These are phyloP conservation scores for Globisporangium paddicum DNA, from an alignment of 352 stramenopile genomes.

Conservation along the genomic window DNA sequence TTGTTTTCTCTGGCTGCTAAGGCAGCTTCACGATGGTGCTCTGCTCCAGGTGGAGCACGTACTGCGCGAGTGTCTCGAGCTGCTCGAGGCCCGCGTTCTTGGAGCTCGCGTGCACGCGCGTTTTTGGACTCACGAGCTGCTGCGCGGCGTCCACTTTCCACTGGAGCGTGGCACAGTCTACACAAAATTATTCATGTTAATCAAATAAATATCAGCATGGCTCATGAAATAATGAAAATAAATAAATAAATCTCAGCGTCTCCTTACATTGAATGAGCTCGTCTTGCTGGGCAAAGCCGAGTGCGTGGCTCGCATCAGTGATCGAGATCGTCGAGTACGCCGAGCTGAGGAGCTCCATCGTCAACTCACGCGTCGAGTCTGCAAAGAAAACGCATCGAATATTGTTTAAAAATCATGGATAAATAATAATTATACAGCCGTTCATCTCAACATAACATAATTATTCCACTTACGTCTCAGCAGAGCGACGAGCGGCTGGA, in stretches of 20 bases:
- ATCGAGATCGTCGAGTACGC: conserved; percentile 62
- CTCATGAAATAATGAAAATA: too few relatives aligned
- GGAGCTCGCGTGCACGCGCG: conserved; percentile 19
- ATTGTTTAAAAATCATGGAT: too few relatives aligned
- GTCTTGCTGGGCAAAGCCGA: conserved; percentile 47
- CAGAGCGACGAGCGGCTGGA: conserved; percentile 35
- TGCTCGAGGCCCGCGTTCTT: conserved; percentile 37
- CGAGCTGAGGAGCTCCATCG: conserved; percentile 47
- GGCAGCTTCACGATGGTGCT: conserved; percentile 57
- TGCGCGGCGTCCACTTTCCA: conserved; percentile 38
- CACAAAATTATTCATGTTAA: neutral
- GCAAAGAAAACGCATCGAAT: too few relatives aligned
- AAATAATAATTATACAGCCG: too few relatives aligned
- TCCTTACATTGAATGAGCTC: conserved; percentile 41
- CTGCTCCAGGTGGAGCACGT: conserved; percentile 71
- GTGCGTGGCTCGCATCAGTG: conserved; percentile 30
- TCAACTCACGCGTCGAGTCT: conserved; percentile 50
- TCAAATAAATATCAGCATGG: neutral
- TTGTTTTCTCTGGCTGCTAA: conserved; percentile 13
- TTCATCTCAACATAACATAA: too few relatives aligned
- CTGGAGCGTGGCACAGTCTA: conserved; percentile 45
- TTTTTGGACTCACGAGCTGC: conserved; percentile 44
- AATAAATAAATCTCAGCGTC: neutral
- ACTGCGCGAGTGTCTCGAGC: conserved; percentile 59
- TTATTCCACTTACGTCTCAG: conserved; percentile 48